Percentiles rank a stretch among this genome's conserved stretches.
phyloP scores from a whole-genome alignment of 129 eudicot species.

The Flaveria brownii region DNA sequence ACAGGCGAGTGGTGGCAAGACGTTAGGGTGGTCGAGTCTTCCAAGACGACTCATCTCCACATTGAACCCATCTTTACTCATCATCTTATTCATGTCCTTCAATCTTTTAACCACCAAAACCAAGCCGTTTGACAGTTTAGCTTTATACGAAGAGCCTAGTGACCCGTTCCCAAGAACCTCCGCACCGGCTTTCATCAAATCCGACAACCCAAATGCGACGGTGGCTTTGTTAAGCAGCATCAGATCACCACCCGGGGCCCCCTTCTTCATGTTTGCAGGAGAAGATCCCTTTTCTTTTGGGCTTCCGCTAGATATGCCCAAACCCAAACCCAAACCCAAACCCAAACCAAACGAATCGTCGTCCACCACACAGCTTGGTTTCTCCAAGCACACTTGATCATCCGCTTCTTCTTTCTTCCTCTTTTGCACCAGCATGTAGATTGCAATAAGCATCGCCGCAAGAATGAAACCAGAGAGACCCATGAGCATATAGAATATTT shows the following conservation, averaged over 20 bases:
- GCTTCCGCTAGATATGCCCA: conserved; percentile 17
- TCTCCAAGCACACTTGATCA: background rate
- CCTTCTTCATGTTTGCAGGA: conserved; percentile 12
- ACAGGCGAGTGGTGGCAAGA: conserved; percentile 67
- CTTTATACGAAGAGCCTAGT: conserved; percentile 69
- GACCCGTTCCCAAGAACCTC: conserved; percentile 71
- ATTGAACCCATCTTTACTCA: conserved; percentile 52
- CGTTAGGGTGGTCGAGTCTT: conserved; percentile 52
- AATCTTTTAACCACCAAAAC: conserved; percentile 71
- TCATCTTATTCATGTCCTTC: conserved; percentile 41
- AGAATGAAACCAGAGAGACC: conserved; percentile 31
- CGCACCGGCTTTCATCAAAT: conserved; percentile 78
- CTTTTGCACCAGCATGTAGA: conserved; percentile 29
- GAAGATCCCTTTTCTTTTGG: conserved; percentile 28
- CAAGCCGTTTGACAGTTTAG: conserved; percentile 45
- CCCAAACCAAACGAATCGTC: conserved; percentile 26
- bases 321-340: no score
- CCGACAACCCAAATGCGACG: conserved; percentile 53
- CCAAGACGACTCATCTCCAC: conserved; percentile 49
- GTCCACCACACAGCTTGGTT: background rate
- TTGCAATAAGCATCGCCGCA: conserved; percentile 40
- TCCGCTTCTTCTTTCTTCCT: conserved; percentile 31
- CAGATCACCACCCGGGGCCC: conserved; percentile 36
- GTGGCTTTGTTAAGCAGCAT: conserved; percentile 50
- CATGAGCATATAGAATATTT: conserved; percentile 36